Evolutionary conservation across 169 alveolate genomes (phyloP), one percentile per base, ranked within the genome.

Genomic region (Plasmodium cynomolgi): DNA sequence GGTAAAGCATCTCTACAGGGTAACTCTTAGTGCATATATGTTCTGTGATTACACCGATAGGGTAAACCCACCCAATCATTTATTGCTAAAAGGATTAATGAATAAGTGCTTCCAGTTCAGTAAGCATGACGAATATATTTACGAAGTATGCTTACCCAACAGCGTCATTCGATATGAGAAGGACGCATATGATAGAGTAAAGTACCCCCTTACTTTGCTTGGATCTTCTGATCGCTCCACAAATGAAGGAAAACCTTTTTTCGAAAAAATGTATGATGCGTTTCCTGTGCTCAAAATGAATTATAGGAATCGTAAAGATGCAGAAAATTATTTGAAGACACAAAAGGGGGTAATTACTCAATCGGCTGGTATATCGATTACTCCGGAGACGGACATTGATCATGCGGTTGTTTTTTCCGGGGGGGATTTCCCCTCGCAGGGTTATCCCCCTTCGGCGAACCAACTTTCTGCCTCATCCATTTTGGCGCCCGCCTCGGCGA

Each of bases 11-110:
- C 29, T 91, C 31, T 91, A 91, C 62, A 84, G 95, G n/a, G 74
- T 91, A 47, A 91, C 95, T 15, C 58, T 91, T 39, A 91, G 95
- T 82, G 95, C 92, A 15, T 91, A 91, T 75, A 81, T 91, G 92
- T 91, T 91, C 77, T 91, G 95, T 73, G 39, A 91, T 72, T 91
- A 91, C 62, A 91, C 95, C 4, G 81, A 91, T 50, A 62, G n/a
- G 75, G 83, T 82, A 81, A 91, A 91, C 75, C 95, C 95, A 2
- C 95, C 95, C n/a, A 73, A 82, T 41, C 92, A 81, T 82, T 91
- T 41, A 34, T 73, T 91, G 58, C 75, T 91, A 72, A 81, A 74
- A 91, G 83, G 83, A 34, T 1, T 91, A 33, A 79, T 91, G 85
- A 91, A 91, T 37, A 81, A 91, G 75, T 91, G 95, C 39, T 68